A percentile compares a stretch with the other conserved stretches of the same genome.
These are phyloP conservation scores for Phytophthora brassicae DNA, from an alignment of 352 stramenopile species.

Conservation along the genomic window DNA sequence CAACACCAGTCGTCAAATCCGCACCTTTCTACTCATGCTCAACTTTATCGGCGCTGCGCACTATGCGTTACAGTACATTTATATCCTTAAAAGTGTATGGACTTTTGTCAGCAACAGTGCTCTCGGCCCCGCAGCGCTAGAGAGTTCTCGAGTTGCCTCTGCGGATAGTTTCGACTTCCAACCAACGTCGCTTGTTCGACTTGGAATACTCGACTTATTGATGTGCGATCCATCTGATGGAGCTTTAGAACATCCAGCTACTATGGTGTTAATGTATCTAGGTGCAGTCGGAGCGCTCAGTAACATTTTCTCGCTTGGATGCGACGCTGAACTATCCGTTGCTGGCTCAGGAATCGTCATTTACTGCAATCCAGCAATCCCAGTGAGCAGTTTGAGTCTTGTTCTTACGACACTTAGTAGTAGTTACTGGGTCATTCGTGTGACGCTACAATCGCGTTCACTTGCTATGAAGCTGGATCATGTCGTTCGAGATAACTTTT, in stretches of 20 bases:
- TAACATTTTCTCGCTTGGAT: constrained; percentile 45
- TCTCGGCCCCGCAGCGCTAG: constrained; percentile 8
- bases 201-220: constrained; percentile 14
- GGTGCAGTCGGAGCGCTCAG: constrained; percentile 38
- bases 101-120: constrained; percentile 30
- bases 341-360: constrained; percentile 32
- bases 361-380: constrained; percentile 33
- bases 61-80: constrained; percentile 39
- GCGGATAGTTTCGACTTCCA: constrained; percentile 1
- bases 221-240: constrained; percentile 30
- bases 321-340: constrained; percentile 25
- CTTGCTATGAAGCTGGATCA: constrained; percentile 27
- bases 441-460: constrained; percentile 37
- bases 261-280: constrained; percentile 44
- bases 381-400: constrained; percentile 31
- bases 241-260: constrained; percentile 32
- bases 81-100: constrained; percentile 29
- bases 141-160: constrained; percentile 7
- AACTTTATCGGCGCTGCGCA: constrained; percentile 32
- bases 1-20: constrained; percentile 45
- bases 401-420: constrained; percentile 39
- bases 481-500: constrained; percentile 25
- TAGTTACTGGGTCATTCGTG: constrained; percentile 39
- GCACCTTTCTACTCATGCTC: constrained; percentile 36
- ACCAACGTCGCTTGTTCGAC: constrained; percentile 2